These are phyloP conservation scores for Penicillium fimorum DNA, from an alignment of 495 filamentous ascomycete species.

Conservation along the genomic window DNA sequence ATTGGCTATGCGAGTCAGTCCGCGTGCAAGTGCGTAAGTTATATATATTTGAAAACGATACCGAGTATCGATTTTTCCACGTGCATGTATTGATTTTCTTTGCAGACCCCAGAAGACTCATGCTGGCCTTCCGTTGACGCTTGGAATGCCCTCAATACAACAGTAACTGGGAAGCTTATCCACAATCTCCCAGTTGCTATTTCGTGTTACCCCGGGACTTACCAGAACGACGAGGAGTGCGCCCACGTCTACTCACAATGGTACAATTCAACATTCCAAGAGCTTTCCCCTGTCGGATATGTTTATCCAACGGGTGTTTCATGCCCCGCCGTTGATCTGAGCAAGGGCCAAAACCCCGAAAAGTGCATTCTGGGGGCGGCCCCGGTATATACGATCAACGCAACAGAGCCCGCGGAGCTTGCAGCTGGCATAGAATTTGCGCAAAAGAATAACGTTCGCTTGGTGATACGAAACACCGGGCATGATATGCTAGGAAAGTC, in stretches of 20 bases:
- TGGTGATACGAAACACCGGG: conserved; percentile 62
- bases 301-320: conserved; percentile 29
- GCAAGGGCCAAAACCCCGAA: conserved; percentile 33
- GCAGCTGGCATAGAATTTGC: conserved; percentile 46
- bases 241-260: too few species aligned
- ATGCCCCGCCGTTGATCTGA: conserved; percentile 31
- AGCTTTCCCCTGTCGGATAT: conserved; percentile 27
- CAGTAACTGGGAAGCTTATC: conserved; percentile 52
- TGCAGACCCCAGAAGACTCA: conserved; percentile 31
- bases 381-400: conserved; percentile 34
- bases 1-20: conserved; percentile 1
- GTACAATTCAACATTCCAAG: too few species aligned
- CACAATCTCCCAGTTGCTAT: conserved; percentile 51
- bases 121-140: conserved; percentile 39
- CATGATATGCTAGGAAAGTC: conserved; percentile 43
- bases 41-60: background rate
- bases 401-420: conserved; percentile 26
- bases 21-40: conserved; percentile 20
- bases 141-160: conserved; percentile 46
- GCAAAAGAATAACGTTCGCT: conserved; percentile 50
- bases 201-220: conserved; percentile 49
- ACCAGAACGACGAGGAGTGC: too few species aligned
- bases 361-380: conserved; percentile 19
- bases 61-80: background rate
- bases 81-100: background rate